These are phyloP conservation scores for Aspergillus fischeri DNA, from an alignment of 2,329 filamentous ascomycete genomes.

Conservation along the genomic window DNA sequence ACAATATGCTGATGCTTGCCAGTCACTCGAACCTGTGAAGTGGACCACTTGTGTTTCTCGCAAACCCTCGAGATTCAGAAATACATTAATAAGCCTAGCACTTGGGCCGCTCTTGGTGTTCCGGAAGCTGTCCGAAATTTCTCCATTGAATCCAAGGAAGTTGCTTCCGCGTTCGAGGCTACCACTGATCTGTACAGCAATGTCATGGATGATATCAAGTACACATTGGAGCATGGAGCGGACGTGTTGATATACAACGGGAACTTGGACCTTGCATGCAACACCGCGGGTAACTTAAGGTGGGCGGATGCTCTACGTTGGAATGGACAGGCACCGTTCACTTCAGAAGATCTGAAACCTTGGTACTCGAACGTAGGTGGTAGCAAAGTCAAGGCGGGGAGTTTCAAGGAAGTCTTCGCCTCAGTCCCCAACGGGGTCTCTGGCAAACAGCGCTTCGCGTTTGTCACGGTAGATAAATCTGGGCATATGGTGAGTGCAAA, in stretches of 20 bases:
- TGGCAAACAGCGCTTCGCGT: not conserved
- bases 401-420: not conserved
- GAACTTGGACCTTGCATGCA: not conserved
- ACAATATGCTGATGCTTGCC: not conserved
- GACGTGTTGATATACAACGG: conserved; percentile 1
- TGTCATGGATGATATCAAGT: conserved; percentile 6
- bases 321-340: not conserved
- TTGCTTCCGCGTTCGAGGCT: conserved; percentile 7
- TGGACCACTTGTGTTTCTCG: conserved; percentile 13
- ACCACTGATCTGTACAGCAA: conserved; percentile 6
- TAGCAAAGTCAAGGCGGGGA: not conserved
- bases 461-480: conserved; percentile 2
- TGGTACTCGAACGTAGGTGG: not conserved
- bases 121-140: conserved; percentile 8
- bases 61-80: conserved; percentile 6
- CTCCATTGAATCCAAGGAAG: conserved; percentile 1
- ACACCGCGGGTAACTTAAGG: not conserved
- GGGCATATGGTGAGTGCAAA: conserved; percentile 3
- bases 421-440: not conserved
- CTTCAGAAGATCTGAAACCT: not conserved
- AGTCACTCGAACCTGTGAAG: conserved; percentile 14
- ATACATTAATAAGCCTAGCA: conserved; percentile 11
- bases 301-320: not conserved
- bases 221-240: conserved; percentile 10
- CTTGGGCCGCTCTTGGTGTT: conserved; percentile 12